phyloP scores from a whole-genome alignment of 2,329 filamentous ascomycete genomes.

The Ascochyta viciae-villosae region DNA sequence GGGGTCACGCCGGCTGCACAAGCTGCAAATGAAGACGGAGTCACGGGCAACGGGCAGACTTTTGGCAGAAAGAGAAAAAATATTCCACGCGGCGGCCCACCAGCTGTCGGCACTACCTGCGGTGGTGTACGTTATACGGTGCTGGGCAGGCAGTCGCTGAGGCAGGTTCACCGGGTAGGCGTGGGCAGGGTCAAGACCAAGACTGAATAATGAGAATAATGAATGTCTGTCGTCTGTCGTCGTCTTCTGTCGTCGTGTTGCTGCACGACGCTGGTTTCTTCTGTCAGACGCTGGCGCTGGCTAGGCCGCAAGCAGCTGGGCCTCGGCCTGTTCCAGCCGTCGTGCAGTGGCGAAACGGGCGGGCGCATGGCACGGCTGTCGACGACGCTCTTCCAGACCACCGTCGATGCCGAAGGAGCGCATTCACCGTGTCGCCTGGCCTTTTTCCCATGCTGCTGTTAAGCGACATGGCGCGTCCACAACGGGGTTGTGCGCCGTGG shows the following conservation, averaged over 20 bases:
- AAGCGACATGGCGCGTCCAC: conserved; percentile 8
- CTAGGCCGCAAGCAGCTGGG: neutral
- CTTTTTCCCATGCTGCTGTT: conserved; percentile 1
- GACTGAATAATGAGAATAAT: too few species aligned
- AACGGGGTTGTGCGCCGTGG: conserved; percentile 15
- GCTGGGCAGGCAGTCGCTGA: neutral
- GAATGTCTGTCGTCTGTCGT: too few species aligned
- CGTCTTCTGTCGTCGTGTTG: too few species aligned
- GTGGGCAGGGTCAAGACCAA: too few species aligned
- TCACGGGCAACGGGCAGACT: neutral
- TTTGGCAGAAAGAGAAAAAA: neutral
- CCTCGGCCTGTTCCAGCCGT: neutral
- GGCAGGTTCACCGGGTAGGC: too few species aligned
- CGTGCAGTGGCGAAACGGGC: conserved; percentile 1
- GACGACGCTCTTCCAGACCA: conserved; percentile 6
- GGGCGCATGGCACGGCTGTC: neutral
- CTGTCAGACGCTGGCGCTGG: neutral
- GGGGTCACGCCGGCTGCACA: neutral
- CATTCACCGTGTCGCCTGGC: conserved; percentile 9
- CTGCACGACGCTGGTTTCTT: too few species aligned
- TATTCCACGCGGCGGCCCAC: neutral
- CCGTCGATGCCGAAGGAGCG: conserved; percentile 13
- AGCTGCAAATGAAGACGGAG: too few species aligned
- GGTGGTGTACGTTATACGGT: neutral
- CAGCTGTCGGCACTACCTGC: too few species aligned